Base-by-base conservation (phyloP, 768 basidiomycete genomes). In the Rubroboletus pulcherrimus region DNA sequence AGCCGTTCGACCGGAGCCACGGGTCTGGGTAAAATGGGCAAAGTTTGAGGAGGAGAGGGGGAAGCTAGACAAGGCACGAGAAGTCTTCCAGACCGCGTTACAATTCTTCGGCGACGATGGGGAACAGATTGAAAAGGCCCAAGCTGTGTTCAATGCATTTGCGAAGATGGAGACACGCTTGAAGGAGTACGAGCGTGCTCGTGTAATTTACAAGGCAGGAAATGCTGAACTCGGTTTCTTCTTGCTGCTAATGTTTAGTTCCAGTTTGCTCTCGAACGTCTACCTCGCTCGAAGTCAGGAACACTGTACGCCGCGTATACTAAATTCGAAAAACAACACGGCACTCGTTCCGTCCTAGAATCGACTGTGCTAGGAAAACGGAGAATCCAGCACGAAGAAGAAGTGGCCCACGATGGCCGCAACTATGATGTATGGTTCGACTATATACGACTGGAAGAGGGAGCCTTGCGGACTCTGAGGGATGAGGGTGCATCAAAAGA, bases 381-480 rank as follows among this genome's bases (percentile, higher is more conserved):
- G n/a, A 83, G 97, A 38, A 98, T 99, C 54, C 94, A 98, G 65
- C 98, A 99, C 66, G 97, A 99, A 68, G 97, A 99, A 60, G 97
- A 99, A 72, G 74, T 98, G 2, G 70, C 85, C 10, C 89, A 96
- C 54, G 93, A 98, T 60, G 87, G 92, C 0, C 84, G 88, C 41
- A 98, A 98, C 70, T 99, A 98, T 67, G 97, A 98, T 70, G 87
- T 89, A 0, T 99, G 97, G 97, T 98, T 99, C 67, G 97, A 98
- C 66, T 96, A 96, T 63, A 83, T 93, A 21, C 81, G 95, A 17
- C 70, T 99, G 34, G 97, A 98, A 68, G 97, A 98, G 72, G 90
- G 86, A 24, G 91, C 94, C 0, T 82, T 84, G 63, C 76, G 81
- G 34, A 86, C 92, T 56, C 77, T 92, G 26, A 82, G 77, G 61